These are phyloP conservation scores for Penicillium paradoxum DNA, from an alignment of 495 filamentous ascomycete species.

Conservation along the genomic window DNA sequence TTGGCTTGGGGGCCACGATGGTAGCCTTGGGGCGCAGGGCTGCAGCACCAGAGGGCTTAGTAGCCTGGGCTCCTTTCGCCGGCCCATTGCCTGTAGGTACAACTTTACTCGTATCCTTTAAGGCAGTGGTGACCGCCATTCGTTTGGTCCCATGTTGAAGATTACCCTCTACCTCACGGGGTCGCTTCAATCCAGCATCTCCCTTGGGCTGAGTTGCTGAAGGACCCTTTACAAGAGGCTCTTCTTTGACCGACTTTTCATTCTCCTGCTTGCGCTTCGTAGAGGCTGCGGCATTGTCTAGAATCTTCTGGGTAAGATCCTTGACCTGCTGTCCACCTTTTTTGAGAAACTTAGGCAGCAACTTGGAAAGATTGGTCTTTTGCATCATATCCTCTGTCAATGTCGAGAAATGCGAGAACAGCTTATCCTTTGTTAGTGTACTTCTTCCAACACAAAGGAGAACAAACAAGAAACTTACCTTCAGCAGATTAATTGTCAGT, in stretches of 20 bases:
- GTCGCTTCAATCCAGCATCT: slow-evolving; percentile 42
- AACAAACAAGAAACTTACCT: slow-evolving; percentile 31
- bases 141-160: slow-evolving; percentile 37
- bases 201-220: slow-evolving; percentile 14
- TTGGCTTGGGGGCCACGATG: slow-evolving; percentile 52
- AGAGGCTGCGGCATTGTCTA: slow-evolving; percentile 52
- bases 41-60: slow-evolving; percentile 27
- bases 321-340: slow-evolving; percentile 61
- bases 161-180: slow-evolving; percentile 39
- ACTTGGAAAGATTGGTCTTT: slow-evolving; percentile 62
- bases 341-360: slow-evolving; percentile 58
- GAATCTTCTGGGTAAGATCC: slow-evolving; percentile 50
- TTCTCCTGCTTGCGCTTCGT: slow-evolving; percentile 45
- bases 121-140: slow-evolving; percentile 31
- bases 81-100: slow-evolving; percentile 19
- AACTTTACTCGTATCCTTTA: slow-evolving; percentile 25
- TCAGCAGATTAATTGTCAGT: slow-evolving; percentile 60
- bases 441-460: not conserved
- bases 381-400: slow-evolving; percentile 58
- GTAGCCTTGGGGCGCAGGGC: slow-evolving; percentile 44
- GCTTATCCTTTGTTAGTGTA: slow-evolving; percentile 28
- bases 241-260: slow-evolving; percentile 33
- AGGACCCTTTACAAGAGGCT: slow-evolving; percentile 27
- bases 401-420: slow-evolving; percentile 60
- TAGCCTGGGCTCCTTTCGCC: slow-evolving; percentile 25